Conservation (phyloP, 2,329 filamentous ascomycete species). For the Arthrobotrys sinensis region DNA sequence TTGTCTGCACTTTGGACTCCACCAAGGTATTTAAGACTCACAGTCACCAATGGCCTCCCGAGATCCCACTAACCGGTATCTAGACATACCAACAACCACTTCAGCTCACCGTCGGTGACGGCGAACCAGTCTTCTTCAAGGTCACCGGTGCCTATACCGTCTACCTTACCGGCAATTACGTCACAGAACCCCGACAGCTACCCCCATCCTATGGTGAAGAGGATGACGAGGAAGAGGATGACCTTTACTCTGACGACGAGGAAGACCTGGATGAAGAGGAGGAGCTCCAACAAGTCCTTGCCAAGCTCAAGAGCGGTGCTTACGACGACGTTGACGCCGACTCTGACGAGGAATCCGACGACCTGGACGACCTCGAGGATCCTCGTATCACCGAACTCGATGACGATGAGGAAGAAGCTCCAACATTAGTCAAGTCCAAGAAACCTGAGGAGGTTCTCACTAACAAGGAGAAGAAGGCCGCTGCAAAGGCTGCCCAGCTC, state of each 20-base stretch:
- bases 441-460: slow-evolving; percentile 71
- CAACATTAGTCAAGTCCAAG: slow-evolving; percentile 73
- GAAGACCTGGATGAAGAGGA: slow-evolving; percentile 68
- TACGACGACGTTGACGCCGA: slow-evolving; percentile 67
- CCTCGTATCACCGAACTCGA: slow-evolving; percentile 78
- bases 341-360: slow-evolving; percentile 78
- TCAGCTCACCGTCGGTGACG: slow-evolving; percentile 90
- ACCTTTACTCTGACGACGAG: slow-evolving; percentile 72
- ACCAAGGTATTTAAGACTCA: slow-evolving; percentile 77
- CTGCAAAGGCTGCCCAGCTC: slow-evolving; percentile 65
- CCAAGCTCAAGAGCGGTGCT: slow-evolving; percentile 35
- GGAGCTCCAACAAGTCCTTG: slow-evolving; percentile 47
- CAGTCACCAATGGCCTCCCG: not conserved
- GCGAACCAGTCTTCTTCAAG: slow-evolving; percentile 92
- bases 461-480: slow-evolving; percentile 73
- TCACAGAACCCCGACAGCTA: slow-evolving; percentile 75
- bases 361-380: slow-evolving; percentile 82
- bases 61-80: slow-evolving; percentile 31
- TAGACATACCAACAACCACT: slow-evolving; percentile 96
- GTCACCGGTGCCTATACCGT: slow-evolving; percentile 91
- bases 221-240: slow-evolving; percentile 75
- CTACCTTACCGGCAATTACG: slow-evolving; percentile 96
- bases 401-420: slow-evolving; percentile 81
- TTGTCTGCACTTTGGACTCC: slow-evolving; percentile 95
- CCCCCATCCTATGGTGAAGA: slow-evolving; percentile 67